Evolutionary conservation across 257 asterid species (phyloP).

Genomic region (Solanum boliviense): DNA sequence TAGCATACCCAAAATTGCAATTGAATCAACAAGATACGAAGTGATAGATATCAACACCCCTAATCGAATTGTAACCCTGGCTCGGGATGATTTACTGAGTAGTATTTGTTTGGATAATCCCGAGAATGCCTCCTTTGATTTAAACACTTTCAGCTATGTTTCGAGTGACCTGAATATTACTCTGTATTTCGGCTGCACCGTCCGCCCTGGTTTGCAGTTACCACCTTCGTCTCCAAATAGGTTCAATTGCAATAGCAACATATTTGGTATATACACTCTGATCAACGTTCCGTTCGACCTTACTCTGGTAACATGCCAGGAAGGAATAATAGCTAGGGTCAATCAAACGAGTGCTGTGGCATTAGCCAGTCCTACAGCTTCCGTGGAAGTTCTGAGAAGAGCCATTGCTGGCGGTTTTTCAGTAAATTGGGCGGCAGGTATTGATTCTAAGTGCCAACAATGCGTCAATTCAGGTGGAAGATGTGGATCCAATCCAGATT

Average conservation of each 20-base stretch:
- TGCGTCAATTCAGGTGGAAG: constrained; percentile 29
- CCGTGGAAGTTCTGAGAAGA: not conserved
- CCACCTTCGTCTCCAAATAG: not conserved
- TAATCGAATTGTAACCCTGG: constrained; percentile 1
- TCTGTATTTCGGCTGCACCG: constrained; percentile 30
- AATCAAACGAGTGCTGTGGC: not conserved
- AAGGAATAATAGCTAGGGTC: constrained; percentile 19
- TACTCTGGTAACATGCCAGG: not conserved
- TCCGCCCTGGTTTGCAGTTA: not conserved
- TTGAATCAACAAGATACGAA: constrained; percentile 8
- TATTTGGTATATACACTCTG: not conserved
- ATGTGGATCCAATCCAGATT: constrained; percentile 29
- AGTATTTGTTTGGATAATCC: constrained; percentile 3
- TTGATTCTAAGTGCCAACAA: not conserved
- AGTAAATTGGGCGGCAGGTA: constrained; percentile 28
- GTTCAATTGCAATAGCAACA: not conserved
- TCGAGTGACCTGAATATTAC: constrained; percentile 18
- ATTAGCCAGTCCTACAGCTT: not conserved
- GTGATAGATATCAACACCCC: not conserved
- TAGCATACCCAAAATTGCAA: constrained; percentile 2
- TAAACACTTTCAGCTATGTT: constrained; percentile 10
- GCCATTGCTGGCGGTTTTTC: constrained; percentile 36
- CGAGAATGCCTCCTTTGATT: constrained; percentile 12
- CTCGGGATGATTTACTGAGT: constrained; percentile 33
- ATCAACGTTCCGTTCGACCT: not conserved